Conservation (phyloP, 2,329 filamentous ascomycete species). For the Botrytis fabae region DNA sequence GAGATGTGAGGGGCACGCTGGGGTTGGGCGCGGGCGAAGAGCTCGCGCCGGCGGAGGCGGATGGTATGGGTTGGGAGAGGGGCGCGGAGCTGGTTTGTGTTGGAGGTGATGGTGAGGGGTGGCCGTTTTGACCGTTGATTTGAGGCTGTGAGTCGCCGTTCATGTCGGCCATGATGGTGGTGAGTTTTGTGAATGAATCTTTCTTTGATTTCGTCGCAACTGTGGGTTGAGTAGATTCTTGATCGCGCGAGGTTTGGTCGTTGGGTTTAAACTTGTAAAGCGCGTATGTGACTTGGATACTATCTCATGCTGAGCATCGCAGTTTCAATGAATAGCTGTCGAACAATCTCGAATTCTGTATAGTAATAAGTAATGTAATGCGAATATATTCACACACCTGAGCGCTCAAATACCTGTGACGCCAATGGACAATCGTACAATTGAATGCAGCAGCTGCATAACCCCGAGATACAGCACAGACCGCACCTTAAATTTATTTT, state of each 20-base stretch:
- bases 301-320: not conserved
- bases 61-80: slow-evolving; percentile 28
- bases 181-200: not conserved
- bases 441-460: slow-evolving; percentile 11
- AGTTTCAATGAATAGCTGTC: not conserved
- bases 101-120: slow-evolving; percentile 36
- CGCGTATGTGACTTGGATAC: not conserved
- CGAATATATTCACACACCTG: not conserved
- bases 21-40: slow-evolving; percentile 30
- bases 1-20: slow-evolving; percentile 39
- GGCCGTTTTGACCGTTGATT: slow-evolving; percentile 60
- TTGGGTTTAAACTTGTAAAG: not conserved
- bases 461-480: slow-evolving; percentile 23
- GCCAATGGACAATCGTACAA: slow-evolving; percentile 4
- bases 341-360: not conserved
- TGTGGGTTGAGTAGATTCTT: not conserved
- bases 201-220: not conserved
- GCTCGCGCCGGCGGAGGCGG: slow-evolving; percentile 21
- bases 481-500: slow-evolving; percentile 28
- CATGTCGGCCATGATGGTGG: slow-evolving; percentile 37
- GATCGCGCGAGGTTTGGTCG: not conserved
- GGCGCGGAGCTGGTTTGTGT: slow-evolving; percentile 36
- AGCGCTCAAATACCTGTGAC: not conserved
- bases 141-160: slow-evolving; percentile 45
- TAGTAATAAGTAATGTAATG: not conserved